A percentile compares a stretch with the other conserved stretches of the same genome.
Conservation (phyloP, 1,284 basidiomycete genomes). For the Apiotrichum sp. region DNA sequence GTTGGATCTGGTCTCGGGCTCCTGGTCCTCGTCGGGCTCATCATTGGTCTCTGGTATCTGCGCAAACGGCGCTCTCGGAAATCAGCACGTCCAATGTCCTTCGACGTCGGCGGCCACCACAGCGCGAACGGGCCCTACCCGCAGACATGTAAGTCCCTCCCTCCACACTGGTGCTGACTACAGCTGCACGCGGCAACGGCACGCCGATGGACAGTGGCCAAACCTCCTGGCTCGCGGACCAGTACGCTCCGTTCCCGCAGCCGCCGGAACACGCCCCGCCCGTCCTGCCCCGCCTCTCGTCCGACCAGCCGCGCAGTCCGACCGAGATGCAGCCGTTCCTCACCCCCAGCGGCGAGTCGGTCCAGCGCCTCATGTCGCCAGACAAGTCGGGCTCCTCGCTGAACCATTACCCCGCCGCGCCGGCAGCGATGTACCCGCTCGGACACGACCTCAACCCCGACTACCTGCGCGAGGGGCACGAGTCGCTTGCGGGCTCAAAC, state of each 20-base stretch:
- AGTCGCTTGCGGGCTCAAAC: no score
- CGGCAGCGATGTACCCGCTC: neutral
- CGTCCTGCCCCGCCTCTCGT: neutral
- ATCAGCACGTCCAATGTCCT: neutral
- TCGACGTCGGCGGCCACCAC: neutral
- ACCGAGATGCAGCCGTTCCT: neutral
- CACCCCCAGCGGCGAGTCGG: neutral
- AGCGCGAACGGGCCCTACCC: neutral
- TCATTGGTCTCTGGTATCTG: neutral
- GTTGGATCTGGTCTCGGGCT: neutral
- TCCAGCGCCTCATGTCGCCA: neutral
- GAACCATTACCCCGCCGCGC: neutral
- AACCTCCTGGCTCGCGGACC: no score
- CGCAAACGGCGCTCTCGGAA: neutral
- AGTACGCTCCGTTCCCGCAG: neutral
- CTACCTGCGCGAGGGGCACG: neutral
- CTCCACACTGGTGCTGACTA: no score
- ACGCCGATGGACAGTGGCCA: no score
- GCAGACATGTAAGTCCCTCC: no score
- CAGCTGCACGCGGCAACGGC: no score
- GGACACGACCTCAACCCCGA: neutral
- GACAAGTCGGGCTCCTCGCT: neutral
- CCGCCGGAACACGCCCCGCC: neutral
- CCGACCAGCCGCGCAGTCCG: neutral
- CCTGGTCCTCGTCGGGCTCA: neutral